Percentiles rank a stretch among this genome's conserved stretches.
These are phyloP conservation scores for Neodidymelliopsis sp. DNA, from an alignment of 2,329 filamentous ascomycete genomes.

Conservation along the genomic window DNA sequence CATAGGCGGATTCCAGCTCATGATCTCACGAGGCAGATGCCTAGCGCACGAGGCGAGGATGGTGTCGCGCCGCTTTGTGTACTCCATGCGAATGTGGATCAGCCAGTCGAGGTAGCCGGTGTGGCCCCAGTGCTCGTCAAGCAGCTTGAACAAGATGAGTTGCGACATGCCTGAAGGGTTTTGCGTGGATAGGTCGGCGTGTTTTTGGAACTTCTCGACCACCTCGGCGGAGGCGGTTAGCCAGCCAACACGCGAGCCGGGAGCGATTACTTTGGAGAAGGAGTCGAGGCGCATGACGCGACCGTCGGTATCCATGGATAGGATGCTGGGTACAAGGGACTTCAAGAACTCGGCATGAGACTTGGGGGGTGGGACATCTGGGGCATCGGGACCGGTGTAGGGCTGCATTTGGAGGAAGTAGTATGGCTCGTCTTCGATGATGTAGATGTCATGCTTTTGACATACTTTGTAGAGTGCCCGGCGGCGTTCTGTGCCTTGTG, in stretches of 20 bases:
- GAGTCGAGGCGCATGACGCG: conserved; percentile 91
- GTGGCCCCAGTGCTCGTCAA: conserved; percentile 96
- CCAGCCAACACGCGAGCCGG: conserved; percentile 85
- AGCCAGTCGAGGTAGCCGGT: conserved; percentile 89
- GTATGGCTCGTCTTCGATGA: conserved; percentile 93
- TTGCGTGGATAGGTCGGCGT: conserved; percentile 84
- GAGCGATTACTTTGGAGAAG: conserved; percentile 89
- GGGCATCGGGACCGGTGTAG: conserved; percentile 65
- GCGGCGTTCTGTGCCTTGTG: conserved; percentile 72
- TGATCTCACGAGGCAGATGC: conserved; percentile 75
- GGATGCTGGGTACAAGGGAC: conserved; percentile 74
- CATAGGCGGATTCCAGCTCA: conserved; percentile 78
- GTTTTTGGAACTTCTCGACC: conserved; percentile 80
- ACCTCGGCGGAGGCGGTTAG: conserved; percentile 87
- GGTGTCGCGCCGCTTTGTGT: conserved; percentile 78
- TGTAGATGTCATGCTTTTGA: conserved; percentile 83
- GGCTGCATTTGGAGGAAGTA: conserved; percentile 91
- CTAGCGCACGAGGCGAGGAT: conserved; percentile 82
- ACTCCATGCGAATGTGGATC: conserved; percentile 79
- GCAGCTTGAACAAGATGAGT: conserved; percentile 82
- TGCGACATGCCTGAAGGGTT: conserved; percentile 87
- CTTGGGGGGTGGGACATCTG: conserved; percentile 63
- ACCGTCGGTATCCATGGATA: conserved; percentile 84
- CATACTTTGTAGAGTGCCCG: conserved; percentile 78
- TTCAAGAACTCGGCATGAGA: conserved; percentile 76